A percentile compares a stretch with the other conserved stretches of the same genome.
These are phyloP conservation scores for Thermothielavioides terrestris DNA, from an alignment of 495 filamentous ascomycete genomes.

Conservation along the genomic window DNA sequence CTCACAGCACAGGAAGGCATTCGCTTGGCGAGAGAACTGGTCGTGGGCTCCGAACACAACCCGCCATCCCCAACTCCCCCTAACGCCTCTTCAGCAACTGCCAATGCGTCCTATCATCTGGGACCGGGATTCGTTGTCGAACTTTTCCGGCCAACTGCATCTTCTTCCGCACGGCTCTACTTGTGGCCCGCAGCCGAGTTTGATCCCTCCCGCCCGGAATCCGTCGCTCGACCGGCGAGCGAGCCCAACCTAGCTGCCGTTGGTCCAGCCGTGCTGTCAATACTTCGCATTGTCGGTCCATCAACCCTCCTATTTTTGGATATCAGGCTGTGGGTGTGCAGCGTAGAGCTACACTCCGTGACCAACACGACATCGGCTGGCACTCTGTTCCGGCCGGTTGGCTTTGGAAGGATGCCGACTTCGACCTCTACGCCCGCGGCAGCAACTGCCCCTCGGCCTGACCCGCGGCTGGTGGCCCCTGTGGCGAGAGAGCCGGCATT, in stretches of 20 bases:
- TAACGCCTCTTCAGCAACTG: neutral
- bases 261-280: neutral
- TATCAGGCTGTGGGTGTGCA: constrained; percentile 24
- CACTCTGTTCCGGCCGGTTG: neutral
- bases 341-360: constrained; percentile 7
- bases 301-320: constrained; percentile 23
- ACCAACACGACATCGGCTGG: neutral
- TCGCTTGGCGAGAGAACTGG: neutral
- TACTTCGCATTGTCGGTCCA: constrained; percentile 6
- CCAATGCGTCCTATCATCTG: constrained; percentile 6
- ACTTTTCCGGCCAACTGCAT: neutral
- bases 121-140: constrained; percentile 10
- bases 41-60: too few species aligned
- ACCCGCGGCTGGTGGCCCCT: neutral
- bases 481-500: neutral
- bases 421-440: neutral
- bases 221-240: neutral
- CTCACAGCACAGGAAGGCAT: constrained; percentile 7
- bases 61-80: too few species aligned
- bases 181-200: constrained; percentile 10
- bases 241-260: neutral
- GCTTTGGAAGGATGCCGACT: neutral
- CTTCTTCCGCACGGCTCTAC: neutral
- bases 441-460: neutral
- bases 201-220: neutral